Conservation (phyloP, 192 early-diverging fungal species). For the Linnemannia hyalina region DNA sequence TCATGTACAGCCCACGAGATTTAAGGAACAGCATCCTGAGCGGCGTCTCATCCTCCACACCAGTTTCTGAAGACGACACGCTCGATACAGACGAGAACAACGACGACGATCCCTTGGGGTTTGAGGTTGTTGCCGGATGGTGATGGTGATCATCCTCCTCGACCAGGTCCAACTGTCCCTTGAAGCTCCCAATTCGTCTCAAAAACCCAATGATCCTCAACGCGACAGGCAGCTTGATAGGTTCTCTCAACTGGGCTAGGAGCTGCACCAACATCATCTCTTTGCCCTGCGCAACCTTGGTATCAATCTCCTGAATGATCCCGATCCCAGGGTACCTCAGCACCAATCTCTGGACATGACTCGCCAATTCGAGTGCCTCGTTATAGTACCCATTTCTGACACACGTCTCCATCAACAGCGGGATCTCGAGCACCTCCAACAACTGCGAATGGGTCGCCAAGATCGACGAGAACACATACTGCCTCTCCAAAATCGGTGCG, state of each 20-base stretch:
- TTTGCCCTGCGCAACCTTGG: slow-evolving; percentile 71
- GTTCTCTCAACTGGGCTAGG: slow-evolving; percentile 72
- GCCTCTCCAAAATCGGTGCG: slow-evolving; percentile 48
- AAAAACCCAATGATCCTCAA: slow-evolving; percentile 86
- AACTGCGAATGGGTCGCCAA: slow-evolving; percentile 69
- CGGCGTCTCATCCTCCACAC: slow-evolving; percentile 69
- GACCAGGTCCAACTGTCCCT: slow-evolving; percentile 13
- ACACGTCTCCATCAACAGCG: slow-evolving; percentile 84
- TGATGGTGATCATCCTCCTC: slow-evolving; percentile 33
- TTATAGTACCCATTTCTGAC: slow-evolving; percentile 85
- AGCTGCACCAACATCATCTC: slow-evolving; percentile 81
- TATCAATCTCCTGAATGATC: slow-evolving; percentile 70
- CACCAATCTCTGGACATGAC: slow-evolving; percentile 71
- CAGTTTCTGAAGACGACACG: background rate
- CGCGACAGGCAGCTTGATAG: slow-evolving; percentile 81
- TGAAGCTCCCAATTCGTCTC: slow-evolving; percentile 76
- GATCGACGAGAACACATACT: slow-evolving; percentile 62
- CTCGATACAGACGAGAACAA: background rate
- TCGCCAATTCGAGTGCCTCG: slow-evolving; percentile 85
- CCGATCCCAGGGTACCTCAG: slow-evolving; percentile 69
- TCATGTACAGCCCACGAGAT: slow-evolving; percentile 74
- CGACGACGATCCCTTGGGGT: background rate
- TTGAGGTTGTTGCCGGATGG: background rate
- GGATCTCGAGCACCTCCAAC: slow-evolving; percentile 82
- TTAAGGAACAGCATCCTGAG: slow-evolving; percentile 81